These are phyloP conservation scores for Leccinum huronense DNA, from an alignment of 1,284 basidiomycete species.

Conservation along the genomic window DNA sequence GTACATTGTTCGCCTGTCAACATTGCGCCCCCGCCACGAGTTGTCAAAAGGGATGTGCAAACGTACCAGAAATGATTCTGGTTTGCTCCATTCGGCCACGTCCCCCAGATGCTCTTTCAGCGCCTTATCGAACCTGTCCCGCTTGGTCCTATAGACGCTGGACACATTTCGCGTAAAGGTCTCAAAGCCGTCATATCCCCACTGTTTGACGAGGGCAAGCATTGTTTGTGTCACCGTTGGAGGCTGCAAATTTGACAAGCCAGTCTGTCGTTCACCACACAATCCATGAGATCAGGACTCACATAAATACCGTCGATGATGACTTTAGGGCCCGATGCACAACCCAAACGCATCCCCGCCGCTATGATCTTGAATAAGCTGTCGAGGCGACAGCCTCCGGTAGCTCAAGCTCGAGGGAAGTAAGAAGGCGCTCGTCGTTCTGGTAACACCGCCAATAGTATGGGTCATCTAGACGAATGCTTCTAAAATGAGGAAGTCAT, in stretches of 20 bases:
- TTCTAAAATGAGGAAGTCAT: constrained; percentile 74
- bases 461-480: constrained; percentile 55
- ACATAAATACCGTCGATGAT: constrained; percentile 73
- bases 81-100: constrained; percentile 76
- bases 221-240: constrained; percentile 75
- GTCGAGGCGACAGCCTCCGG: constrained; percentile 72
- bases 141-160: constrained; percentile 71
- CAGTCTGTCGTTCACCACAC: constrained; percentile 42
- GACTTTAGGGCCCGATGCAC: constrained; percentile 70
- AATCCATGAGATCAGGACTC: constrained; percentile 26
- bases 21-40: background rate
- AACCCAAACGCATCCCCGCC: constrained; percentile 76
- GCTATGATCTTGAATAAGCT: constrained; percentile 85
- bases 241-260: constrained; percentile 74
- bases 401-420: constrained; percentile 66
- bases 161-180: constrained; percentile 68
- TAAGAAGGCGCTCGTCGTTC: constrained; percentile 61
- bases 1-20: constrained; percentile 3
- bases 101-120: constrained; percentile 71
- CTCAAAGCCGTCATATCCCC: constrained; percentile 76
- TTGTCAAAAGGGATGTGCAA: constrained; percentile 5
- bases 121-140: constrained; percentile 76
- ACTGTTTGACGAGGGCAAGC: constrained; percentile 64
- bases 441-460: constrained; percentile 42
- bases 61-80: constrained; percentile 75